Evolutionary conservation across 371 early-diverging fungal species (phyloP), one percentile per base, ranked within the genome.

Genomic region (Mortierella sp.): DNA sequence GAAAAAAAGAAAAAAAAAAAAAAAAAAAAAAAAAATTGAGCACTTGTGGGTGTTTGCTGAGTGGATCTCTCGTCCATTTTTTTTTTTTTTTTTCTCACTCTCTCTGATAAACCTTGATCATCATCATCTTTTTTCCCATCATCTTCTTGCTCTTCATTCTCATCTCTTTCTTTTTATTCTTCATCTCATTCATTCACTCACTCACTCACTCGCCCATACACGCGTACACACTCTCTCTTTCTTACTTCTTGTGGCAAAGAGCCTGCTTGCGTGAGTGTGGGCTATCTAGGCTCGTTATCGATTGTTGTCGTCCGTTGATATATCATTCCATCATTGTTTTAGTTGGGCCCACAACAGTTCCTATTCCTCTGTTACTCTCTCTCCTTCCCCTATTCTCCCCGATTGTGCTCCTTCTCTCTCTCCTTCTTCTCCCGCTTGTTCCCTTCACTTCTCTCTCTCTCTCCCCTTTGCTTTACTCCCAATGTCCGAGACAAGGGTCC

Each of bases 401-500:
- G 25, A 29, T 46, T 57, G 47, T 64, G 19, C 29, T 46, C 11
- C 21, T 51, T n/a, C 28, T 50, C n/a, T 30, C 21, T 51, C n/a
- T 50, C 48, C n/a, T 30, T 19, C 23, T 12, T 1, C 21, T 11
- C 30, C 21, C 21, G 9, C 21, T 25, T 44, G 23, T 44, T 15
- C 16, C 47, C 28, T 0, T 26, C 1, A 26, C 47, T 11, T 5
- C 44, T 23, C 21, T 52, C 52, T 52, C 23, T 43, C 30, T 53
- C 15, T 19, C 23, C 0, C 45, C 45, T 16, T 16, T 37, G 9
- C 5, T 7, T 46, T 51, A 43, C 14, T 16, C 53, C 30, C 55
- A 12, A 60, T 60, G 60, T 60, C 62, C 57, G 62, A 68, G 46
- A 47, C 28, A 62, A 62, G 29, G 37, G n/a, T 44, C 19, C 45